Evolutionary conservation across 2,329 filamentous ascomycete genomes (phyloP), one percentile per base, ranked within the genome.

Genomic region (Sclerotinia trifoliorum): DNA sequence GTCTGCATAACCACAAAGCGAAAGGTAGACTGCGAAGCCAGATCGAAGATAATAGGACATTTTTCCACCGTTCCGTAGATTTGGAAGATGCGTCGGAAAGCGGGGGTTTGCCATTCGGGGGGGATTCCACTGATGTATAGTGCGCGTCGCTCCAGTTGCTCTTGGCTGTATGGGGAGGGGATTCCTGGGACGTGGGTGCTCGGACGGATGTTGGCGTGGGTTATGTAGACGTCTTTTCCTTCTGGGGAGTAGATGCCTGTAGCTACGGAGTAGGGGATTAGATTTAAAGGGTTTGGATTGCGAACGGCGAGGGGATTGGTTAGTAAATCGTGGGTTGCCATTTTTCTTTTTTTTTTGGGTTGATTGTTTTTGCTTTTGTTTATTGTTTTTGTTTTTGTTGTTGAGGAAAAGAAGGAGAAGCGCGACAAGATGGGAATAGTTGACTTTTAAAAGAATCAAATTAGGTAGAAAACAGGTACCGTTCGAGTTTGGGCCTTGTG

Each of bases 1-100:
- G 68, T 70, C 5, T 52, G 48, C 71, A 75, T 71, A 21, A 76
- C 58, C 21, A 74, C 65, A 72, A 73, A 76, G 39, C 74, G 71
- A 55, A 75, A 76, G 1, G 71, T 73, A 17, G 68, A 49, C 24
- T 65, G 55, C 15, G 69, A 71, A 15, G 44, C 61, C 7, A 70
- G 35, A 51, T 73, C 72, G 29, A 74, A 71, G 11, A 76, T 56
- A 1, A 57, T 58, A 0, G 74, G 70, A 35, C 58, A 68, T 42
- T 67, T 73, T 6, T 69, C 69, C 24, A 73, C 69, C 2, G 49
- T 64, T 42, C 69, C 74, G 51, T 68, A 71, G 17, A 46, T 39
- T 24, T 66, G 56, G 58, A 75, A 72, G 15, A 75, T 65, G 7
- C 44, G 51, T 10, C 57, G 35, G 29, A 73, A 67, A 15, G 58